phyloP scores from a whole-genome alignment of 192 early-diverging fungal species.

The Backusella australiensis region DNA sequence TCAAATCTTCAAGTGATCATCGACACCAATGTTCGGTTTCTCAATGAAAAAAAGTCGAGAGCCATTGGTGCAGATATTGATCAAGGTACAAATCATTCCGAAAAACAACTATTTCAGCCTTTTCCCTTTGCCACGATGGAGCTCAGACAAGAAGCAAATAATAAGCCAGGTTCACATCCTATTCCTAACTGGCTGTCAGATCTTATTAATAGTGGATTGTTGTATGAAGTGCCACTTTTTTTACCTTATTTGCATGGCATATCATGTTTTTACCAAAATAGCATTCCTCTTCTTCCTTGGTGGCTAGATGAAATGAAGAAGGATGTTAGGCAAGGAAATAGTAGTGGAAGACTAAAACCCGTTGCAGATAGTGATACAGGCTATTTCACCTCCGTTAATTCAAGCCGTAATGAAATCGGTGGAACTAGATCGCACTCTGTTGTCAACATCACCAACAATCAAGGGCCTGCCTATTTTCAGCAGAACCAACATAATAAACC shows the following conservation, averaged over 20 bases:
- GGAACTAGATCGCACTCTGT: not conserved
- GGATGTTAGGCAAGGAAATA: not conserved
- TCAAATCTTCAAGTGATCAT: not conserved
- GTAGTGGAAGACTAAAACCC: not conserved
- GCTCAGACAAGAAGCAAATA: not conserved
- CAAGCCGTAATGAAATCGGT: not conserved
- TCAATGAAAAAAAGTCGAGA: not conserved
- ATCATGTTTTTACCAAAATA: not conserved
- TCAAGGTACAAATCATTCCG: not conserved
- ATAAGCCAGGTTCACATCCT: not conserved
- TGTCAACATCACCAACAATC: not conserved
- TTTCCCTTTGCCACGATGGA: not conserved
- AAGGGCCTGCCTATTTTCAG: not conserved
- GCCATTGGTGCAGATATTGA: not conserved
- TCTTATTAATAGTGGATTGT: not conserved
- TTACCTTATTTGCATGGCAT: not conserved
- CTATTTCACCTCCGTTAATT: not conserved
- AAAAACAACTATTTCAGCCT: not conserved
- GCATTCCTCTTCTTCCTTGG: not conserved
- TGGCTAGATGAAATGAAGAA: not conserved
- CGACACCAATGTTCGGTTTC: not conserved
- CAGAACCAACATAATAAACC: not conserved
- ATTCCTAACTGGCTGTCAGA: not conserved
- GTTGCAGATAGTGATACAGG: not conserved
- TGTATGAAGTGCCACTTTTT: constrained; percentile 2